Evolutionary conservation across 164 flowering plant species (phyloP), one percentile per base, ranked within the genome.

Genomic region (Stephania japonica): DNA sequence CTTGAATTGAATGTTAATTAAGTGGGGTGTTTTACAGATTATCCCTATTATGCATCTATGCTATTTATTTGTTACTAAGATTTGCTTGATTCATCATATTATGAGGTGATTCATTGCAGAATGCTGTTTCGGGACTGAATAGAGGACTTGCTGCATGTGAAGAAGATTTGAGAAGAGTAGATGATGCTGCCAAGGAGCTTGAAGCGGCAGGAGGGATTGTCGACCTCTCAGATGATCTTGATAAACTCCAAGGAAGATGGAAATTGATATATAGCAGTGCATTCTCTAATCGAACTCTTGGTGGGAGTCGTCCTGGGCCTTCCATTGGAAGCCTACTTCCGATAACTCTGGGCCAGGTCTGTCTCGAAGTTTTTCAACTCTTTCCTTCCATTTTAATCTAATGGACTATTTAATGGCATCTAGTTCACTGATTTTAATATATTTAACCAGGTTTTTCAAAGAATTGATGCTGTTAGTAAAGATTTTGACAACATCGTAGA

Each of bases 291-390:
- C 93, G 91, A 6, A 92, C 97, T 73, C 86, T 92, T 62, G 99
- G 99, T 71, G 98, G 98, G 44, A 91, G 97, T 78, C 97, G 97
- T 19, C 99, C 99, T 66, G 97, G 97, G 47, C 99, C 95, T 71
- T 96, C 97, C 50, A 86, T 81, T 14, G 93, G 99, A 78, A 85
- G 99, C 80, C 84, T 94, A 65, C 89, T 94, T 26, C 97, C 99
- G 7, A 86, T 94, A 27, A 91, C 97, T 78, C 96, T 94, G 42
- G 97, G 97, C 64, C 99, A 92, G 97, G 95, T 89, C 10, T 70
- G 62, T 70, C 70, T 43, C 32, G 24, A 62, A 21, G 18, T 14
- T 50, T 8, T 16, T 21, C 73, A 19, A 50, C 24, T 50, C 6
- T 32, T 7, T 18, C 24, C 18, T 68, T 23, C 9, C 1, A 42